Conservation (phyloP, 2,329 filamentous ascomycete species). For the Aureobasidium namibiae region DNA sequence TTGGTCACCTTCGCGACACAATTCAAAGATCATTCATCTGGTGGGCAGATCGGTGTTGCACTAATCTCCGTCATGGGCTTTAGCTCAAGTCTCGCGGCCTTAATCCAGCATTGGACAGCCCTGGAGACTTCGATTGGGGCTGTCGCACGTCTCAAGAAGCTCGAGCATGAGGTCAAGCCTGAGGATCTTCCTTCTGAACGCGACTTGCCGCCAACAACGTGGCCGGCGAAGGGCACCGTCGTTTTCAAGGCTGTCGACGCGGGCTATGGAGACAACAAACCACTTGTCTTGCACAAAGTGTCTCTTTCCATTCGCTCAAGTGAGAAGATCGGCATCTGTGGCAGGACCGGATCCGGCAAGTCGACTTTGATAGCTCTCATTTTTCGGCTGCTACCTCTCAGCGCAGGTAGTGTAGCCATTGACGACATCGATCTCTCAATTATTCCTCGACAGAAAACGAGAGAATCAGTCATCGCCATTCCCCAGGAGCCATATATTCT, state of each 20-base stretch:
- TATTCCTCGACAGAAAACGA: constrained; percentile 31
- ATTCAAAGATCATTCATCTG: constrained; percentile 32
- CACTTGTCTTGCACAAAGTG: constrained; percentile 34
- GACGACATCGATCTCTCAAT: constrained; percentile 40
- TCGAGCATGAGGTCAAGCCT: constrained; percentile 20
- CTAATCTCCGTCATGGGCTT: constrained; percentile 45
- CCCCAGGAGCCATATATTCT: constrained; percentile 47
- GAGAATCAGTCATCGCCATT: constrained; percentile 39
- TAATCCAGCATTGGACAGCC: constrained; percentile 45
- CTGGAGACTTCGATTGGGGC: constrained; percentile 50
- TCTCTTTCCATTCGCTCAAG: constrained; percentile 40
- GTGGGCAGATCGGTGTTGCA: constrained; percentile 43
- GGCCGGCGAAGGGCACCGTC: neutral
- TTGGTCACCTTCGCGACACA: constrained; percentile 31
- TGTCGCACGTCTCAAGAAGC: constrained; percentile 43
- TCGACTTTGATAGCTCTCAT: constrained; percentile 41
- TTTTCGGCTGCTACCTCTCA: constrained; percentile 42
- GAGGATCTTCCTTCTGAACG: neutral
- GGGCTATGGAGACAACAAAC: neutral
- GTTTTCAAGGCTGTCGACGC: neutral
- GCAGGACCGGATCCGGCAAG: constrained; percentile 49
- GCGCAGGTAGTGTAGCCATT: constrained; percentile 36
- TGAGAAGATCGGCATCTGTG: constrained; percentile 43
- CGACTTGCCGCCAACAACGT: neutral
- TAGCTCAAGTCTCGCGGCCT: constrained; percentile 40